Evolutionary conservation across 768 basidiomycete genomes (phyloP).

Genomic region (Leucosporidium creatinivorum): DNA sequence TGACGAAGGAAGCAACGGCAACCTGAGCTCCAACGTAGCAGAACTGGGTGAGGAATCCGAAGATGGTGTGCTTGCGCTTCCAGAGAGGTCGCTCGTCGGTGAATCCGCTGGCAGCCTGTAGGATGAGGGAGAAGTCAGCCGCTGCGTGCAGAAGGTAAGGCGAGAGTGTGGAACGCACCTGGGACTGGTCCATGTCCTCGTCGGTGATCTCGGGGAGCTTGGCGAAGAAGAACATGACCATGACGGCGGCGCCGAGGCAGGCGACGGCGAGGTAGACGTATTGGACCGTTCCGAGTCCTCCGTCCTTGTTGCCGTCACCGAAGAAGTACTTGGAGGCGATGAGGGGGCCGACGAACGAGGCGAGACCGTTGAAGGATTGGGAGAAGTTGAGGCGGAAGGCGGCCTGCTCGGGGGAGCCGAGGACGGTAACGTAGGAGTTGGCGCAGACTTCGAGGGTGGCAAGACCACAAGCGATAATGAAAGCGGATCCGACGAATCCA

Average conservation of each 20-base stretch:
- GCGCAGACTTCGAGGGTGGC: conserved; percentile 50
- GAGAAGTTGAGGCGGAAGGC: conserved; percentile 70
- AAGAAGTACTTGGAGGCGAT: conserved; percentile 51
- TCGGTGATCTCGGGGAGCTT: conserved; percentile 38
- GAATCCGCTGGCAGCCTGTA: conserved; percentile 8
- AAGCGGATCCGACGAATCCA: conserved; percentile 2
- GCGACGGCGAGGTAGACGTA: conserved; percentile 38
- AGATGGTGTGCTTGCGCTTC: conserved; percentile 32
- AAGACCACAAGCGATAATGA: conserved; percentile 49
- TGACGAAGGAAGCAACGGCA: conserved; percentile 38
- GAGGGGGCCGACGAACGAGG: conserved; percentile 61
- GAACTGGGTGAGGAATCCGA: conserved; percentile 36
- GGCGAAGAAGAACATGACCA: conserved; percentile 31
- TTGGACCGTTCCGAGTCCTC: conserved; percentile 32
- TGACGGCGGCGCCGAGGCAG: conserved; percentile 34
- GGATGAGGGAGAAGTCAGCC: too few relatives aligned
- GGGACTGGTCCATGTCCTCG: conserved; percentile 16
- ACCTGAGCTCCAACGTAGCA: conserved; percentile 40
- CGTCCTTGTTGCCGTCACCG: conserved; percentile 6
- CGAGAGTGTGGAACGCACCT: conserved; percentile 18
- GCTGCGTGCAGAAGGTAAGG: too few relatives aligned
- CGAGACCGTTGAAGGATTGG: conserved; percentile 67
- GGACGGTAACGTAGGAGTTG: conserved; percentile 43
- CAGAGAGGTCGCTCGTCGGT: conserved; percentile 28
- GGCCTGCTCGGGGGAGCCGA: conserved; percentile 61